Evolutionary conservation across 2,329 filamentous ascomycete species (phyloP).

Genomic region (Ascochyta fabae): DNA sequence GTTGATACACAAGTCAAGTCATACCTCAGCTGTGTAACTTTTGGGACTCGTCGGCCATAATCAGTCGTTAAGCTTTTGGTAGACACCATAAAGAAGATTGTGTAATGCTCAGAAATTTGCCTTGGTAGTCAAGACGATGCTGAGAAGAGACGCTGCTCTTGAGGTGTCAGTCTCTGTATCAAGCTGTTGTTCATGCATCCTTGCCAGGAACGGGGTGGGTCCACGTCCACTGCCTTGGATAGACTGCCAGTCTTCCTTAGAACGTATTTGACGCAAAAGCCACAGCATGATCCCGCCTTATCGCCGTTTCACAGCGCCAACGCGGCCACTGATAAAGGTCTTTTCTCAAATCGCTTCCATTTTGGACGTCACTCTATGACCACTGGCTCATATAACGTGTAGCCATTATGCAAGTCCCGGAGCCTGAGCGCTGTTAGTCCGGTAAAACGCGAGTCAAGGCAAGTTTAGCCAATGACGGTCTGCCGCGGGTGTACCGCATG

Average conservation of each 20-base stretch:
- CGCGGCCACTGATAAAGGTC: constrained; percentile 38
- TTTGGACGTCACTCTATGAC: constrained; percentile 34
- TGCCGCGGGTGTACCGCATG: constrained; percentile 14
- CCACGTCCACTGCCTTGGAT: constrained; percentile 21
- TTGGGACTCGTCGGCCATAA: neutral
- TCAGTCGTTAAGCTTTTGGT: neutral
- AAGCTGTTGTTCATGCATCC: constrained; percentile 40
- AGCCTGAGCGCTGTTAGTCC: constrained; percentile 36
- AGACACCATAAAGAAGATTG: neutral
- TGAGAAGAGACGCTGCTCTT: constrained; percentile 1
- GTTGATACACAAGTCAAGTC: neutral
- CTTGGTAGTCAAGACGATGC: neutral
- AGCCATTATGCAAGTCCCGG: constrained; percentile 31
- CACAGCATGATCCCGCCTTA: constrained; percentile 43
- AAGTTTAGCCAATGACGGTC: constrained; percentile 25
- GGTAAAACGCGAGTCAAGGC: constrained; percentile 39
- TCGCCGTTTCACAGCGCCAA: constrained; percentile 45
- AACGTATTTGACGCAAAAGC: constrained; percentile 25
- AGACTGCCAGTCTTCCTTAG: constrained; percentile 35
- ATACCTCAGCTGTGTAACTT: neutral
- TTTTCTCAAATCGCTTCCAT: constrained; percentile 22
- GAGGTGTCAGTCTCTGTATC: constrained; percentile 37
- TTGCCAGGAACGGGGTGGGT: constrained; percentile 30
- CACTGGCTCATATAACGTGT: constrained; percentile 26
- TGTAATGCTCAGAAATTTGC: neutral